Evolutionary conservation across 768 basidiomycete genomes (phyloP).

Genomic region (Trichaptum fuscoviolaceum): DNA sequence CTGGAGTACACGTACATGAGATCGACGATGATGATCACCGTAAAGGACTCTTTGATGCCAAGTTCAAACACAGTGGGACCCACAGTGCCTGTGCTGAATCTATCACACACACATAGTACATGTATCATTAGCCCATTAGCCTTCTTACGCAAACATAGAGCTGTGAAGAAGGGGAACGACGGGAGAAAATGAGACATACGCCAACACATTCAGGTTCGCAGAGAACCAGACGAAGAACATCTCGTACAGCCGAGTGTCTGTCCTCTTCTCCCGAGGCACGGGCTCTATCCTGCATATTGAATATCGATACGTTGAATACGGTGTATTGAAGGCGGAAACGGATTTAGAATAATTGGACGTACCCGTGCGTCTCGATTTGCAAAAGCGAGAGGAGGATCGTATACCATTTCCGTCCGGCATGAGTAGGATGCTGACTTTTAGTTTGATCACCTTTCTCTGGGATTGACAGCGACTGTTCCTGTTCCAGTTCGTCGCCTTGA

Average conservation of each 20-base stretch:
- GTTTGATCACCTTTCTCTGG: too few species aligned
- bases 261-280: conserved; percentile 42
- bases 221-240: conserved; percentile 73
- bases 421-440: background rate
- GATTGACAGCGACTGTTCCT: too few species aligned
- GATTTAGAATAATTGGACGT: too few species aligned
- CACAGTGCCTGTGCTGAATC: conserved; percentile 44
- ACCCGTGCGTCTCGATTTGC: conserved; percentile 40
- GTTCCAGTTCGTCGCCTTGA: too few species aligned
- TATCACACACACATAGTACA: conserved; percentile 18
- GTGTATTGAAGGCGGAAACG: too few species aligned
- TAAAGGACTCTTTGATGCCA: conserved; percentile 36
- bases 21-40: conserved; percentile 39
- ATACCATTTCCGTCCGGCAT: background rate
- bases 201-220: conserved; percentile 60
- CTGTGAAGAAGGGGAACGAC: background rate
- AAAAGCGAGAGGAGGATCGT: conserved; percentile 23
- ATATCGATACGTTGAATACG: too few species aligned
- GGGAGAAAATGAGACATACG: conserved; percentile 27
- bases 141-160: background rate
- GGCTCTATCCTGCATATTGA: conserved; percentile 43
- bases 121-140: background rate
- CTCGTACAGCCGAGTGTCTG: conserved; percentile 55
- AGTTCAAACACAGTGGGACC: conserved; percentile 48
- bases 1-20: conserved; percentile 31